These are phyloP conservation scores for Hypoxylon sp. DNA, from an alignment of 2,329 filamentous ascomycete species.

Conservation along the genomic window DNA sequence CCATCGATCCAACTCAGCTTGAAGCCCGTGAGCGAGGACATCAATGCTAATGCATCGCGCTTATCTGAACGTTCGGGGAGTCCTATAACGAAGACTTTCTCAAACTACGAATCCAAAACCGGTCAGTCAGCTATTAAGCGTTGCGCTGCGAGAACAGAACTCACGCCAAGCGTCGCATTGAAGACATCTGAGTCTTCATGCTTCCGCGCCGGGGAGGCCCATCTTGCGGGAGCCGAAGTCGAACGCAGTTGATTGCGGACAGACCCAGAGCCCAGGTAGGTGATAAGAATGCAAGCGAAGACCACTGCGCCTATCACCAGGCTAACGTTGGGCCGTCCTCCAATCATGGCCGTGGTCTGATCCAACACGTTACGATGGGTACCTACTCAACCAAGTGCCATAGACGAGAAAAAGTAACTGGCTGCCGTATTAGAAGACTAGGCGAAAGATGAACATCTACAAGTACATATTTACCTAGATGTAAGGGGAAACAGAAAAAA, in stretches of 20 bases:
- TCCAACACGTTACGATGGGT: constrained; percentile 4
- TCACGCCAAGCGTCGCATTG: constrained; percentile 42
- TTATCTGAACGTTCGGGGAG: constrained; percentile 63
- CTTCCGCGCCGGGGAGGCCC: constrained; percentile 17
- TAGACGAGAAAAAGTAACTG: background rate
- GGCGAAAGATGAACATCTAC: constrained; percentile 2
- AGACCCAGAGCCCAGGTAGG: constrained; percentile 29
- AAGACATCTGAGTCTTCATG: constrained; percentile 38
- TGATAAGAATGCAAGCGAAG: constrained; percentile 24
- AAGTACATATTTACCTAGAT: background rate
- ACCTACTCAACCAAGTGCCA: constrained; percentile 8
- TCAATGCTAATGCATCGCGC: constrained; percentile 61
- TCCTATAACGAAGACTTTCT: constrained; percentile 63
- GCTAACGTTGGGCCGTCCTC: constrained; percentile 29
- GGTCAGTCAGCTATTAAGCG: background rate
- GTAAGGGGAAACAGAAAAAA: constrained; percentile 3
- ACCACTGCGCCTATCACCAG: constrained; percentile 29
- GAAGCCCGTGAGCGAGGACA: constrained; percentile 59
- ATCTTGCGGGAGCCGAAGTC: constrained; percentile 12
- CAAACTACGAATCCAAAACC: constrained; percentile 50
- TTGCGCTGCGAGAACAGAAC: constrained; percentile 4
- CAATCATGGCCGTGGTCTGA: constrained; percentile 31
- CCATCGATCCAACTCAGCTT: constrained; percentile 61
- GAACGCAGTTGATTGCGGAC: constrained; percentile 25
- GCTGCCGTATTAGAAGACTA: background rate